Conservation (phyloP, 768 basidiomycete species). For the Tulasnella sp. region DNA sequence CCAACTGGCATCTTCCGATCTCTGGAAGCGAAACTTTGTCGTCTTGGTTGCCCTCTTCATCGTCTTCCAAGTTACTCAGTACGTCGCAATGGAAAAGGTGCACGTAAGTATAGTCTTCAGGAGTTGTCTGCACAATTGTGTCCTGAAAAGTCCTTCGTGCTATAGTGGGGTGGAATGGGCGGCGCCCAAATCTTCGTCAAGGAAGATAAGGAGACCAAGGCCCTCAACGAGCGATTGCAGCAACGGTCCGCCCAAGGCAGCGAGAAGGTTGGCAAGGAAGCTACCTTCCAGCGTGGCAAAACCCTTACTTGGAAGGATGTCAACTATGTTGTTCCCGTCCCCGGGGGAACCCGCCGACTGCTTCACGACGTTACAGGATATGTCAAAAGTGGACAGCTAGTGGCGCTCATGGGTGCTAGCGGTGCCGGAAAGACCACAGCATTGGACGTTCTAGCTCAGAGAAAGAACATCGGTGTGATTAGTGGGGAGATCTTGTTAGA, state of each 20-base stretch:
- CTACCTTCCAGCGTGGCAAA: slow-evolving; percentile 36
- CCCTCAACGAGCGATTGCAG: slow-evolving; percentile 45
- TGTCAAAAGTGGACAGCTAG: slow-evolving; percentile 42
- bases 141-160: slow-evolving; percentile 40
- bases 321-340: slow-evolving; percentile 34
- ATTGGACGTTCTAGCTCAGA: slow-evolving; percentile 36
- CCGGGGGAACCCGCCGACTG: slow-evolving; percentile 31
- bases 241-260: slow-evolving; percentile 22
- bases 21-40: slow-evolving; percentile 52
- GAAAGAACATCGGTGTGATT: slow-evolving; percentile 44
- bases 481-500: slow-evolving; percentile 45
- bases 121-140: slow-evolving; percentile 39
- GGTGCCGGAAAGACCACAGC: slow-evolving; percentile 45
- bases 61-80: slow-evolving; percentile 65
- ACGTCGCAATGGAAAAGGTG: slow-evolving; percentile 61
- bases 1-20: slow-evolving; percentile 35
- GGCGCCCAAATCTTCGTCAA: slow-evolving; percentile 43
- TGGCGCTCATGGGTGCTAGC: slow-evolving; percentile 46
- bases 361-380: slow-evolving; percentile 40
- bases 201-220: slow-evolving; percentile 44
- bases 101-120: slow-evolving; percentile 44
- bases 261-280: slow-evolving; percentile 35
- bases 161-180: slow-evolving; percentile 50
- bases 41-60: slow-evolving; percentile 69
- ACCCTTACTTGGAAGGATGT: slow-evolving; percentile 49